A percentile compares a stretch with the other conserved stretches of the same genome.
Evolutionary conservation across 331 rosid species (phyloP).

Genomic region (Cydonia oblonga): DNA sequence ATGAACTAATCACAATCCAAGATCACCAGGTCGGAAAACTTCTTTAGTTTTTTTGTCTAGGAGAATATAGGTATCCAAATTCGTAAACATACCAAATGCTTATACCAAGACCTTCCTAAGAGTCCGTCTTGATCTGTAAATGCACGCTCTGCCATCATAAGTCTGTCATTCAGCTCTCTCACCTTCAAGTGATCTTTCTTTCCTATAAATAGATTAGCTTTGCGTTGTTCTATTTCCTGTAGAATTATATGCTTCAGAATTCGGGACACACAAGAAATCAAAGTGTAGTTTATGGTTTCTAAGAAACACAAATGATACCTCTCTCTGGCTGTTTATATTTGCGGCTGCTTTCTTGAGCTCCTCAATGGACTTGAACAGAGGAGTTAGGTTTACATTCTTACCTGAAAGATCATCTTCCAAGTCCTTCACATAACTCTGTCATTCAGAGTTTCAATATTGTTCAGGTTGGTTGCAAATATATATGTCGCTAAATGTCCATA

Average conservation of each 20-base stretch:
- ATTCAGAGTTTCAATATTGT: not conserved
- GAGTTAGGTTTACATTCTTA: conserved; percentile 33
- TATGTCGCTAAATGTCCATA: too few relatives aligned
- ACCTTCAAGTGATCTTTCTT: conserved; percentile 24
- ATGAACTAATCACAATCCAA: too few relatives aligned
- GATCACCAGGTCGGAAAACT: too few relatives aligned
- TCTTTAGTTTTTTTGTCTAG: too few relatives aligned
- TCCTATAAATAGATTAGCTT: too few relatives aligned
- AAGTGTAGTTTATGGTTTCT: too few relatives aligned
- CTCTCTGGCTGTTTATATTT: conserved; percentile 32
- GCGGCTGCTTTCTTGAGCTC: conserved; percentile 46
- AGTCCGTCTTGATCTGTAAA: conserved; percentile 64
- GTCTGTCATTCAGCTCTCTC: conserved; percentile 58
- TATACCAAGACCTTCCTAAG: conserved; percentile 51
- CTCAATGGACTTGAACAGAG: conserved; percentile 42
- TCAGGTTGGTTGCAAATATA: too few relatives aligned
- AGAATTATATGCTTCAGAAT: too few relatives aligned
- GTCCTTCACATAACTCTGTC: conserved; percentile 28
- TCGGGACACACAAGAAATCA: too few relatives aligned
- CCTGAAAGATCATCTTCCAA: conserved; percentile 30
- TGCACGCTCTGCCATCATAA: conserved; percentile 70
- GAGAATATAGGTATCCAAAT: too few relatives aligned
- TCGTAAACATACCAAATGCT: conserved; percentile 71
- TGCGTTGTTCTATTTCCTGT: too few relatives aligned
- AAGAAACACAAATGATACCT: conserved; percentile 42